Percentiles rank a stretch among this genome's conserved stretches.
phyloP scores from a whole-genome alignment of 225 moss, liverwort and hornwort species.

The Climacium dendroides region DNA sequence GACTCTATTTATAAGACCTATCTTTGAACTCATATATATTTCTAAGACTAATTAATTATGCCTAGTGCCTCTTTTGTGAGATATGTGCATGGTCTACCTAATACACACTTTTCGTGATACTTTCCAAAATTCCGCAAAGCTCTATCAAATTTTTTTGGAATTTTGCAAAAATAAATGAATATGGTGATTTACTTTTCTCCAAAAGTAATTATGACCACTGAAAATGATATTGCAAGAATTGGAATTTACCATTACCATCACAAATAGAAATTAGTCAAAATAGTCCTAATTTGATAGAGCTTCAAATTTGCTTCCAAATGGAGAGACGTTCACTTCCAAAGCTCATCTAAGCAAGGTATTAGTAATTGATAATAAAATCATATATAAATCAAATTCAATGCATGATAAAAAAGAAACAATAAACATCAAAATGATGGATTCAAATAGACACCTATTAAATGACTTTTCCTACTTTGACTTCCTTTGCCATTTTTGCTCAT shows the following conservation, averaged over 20 bases:
- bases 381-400: background rate
- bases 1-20: too few species aligned
- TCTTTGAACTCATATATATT: too few species aligned
- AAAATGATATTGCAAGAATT: background rate
- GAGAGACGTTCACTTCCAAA: background rate
- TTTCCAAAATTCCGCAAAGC: accelerated
- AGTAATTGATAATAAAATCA: background rate
- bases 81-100: background rate
- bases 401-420: background rate
- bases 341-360: background rate
- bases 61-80: too few species aligned
- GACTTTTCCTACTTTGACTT: background rate
- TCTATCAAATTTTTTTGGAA: background rate
- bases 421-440: background rate
- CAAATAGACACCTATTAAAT: background rate
- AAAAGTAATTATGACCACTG: background rate
- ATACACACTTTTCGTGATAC: background rate
- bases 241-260: too few species aligned
- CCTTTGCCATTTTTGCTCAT: background rate
- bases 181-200: background rate
- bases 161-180: too few species aligned
- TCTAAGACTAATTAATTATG: too few species aligned
- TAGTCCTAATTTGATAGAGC: too few species aligned
- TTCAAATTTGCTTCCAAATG: background rate
- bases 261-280: background rate